A percentile compares a stretch with the other conserved stretches of the same genome.
These are phyloP conservation scores for Sodiomyces alkalinus DNA, from an alignment of 2,329 filamentous ascomycete genomes.

Conservation along the genomic window DNA sequence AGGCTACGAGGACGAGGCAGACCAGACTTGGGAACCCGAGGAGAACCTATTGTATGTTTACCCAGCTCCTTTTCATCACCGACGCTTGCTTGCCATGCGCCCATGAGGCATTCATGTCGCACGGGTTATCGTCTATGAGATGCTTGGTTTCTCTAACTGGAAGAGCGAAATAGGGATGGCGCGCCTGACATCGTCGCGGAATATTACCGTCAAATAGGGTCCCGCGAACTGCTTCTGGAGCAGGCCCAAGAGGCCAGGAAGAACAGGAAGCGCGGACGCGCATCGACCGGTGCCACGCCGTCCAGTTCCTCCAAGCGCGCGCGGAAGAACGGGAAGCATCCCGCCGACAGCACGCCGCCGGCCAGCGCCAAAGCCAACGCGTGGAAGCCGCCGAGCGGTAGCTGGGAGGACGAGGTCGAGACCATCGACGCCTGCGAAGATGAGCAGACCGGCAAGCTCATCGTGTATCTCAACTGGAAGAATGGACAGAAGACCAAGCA, in stretches of 20 bases:
- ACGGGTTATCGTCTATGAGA: conserved; percentile 6
- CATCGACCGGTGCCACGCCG: conserved; percentile 19
- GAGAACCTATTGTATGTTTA: conserved; percentile 47
- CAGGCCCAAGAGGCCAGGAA: conserved; percentile 33
- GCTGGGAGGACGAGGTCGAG: conserved; percentile 62
- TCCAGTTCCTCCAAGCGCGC: conserved; percentile 27
- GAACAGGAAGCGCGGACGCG: conserved; percentile 42
- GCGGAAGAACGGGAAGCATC: conserved; percentile 33
- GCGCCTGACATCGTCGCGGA: conserved; percentile 45
- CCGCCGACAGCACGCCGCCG: conserved; percentile 31
- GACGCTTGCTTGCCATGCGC: neutral
- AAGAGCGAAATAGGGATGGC: conserved; percentile 27
- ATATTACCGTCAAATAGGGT: conserved; percentile 50
- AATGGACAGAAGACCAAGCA: conserved; percentile 62
- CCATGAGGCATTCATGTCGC: conserved; percentile 9
- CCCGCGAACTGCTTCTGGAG: conserved; percentile 38
- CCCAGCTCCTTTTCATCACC: neutral
- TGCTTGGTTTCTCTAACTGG: neutral
- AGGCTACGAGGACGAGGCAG: conserved; percentile 53
- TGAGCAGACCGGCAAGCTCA: conserved; percentile 38
- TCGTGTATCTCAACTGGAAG: conserved; percentile 61
- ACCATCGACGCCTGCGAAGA: conserved; percentile 61
- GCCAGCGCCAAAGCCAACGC: conserved; percentile 21
- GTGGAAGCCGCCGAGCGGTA: conserved; percentile 56
- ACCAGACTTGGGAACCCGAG: conserved; percentile 68